phyloP scores from a whole-genome alignment of 768 basidiomycete species.

The Boletus insuetus region DNA sequence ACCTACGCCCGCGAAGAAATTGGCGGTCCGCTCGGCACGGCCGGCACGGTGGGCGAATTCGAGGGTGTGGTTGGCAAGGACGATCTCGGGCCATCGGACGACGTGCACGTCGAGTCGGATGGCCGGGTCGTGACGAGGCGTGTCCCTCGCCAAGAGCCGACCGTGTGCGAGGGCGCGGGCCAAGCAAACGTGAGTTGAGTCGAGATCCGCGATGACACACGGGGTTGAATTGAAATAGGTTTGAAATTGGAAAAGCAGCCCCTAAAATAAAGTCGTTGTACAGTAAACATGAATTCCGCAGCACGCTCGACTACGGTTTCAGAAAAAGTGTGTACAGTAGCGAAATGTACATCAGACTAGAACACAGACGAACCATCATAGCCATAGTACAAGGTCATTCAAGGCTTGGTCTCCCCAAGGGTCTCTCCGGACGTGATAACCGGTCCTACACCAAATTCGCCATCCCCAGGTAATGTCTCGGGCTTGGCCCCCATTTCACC shows the following conservation, averaged over 20 bases:
- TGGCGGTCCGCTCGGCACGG: constrained; percentile 25
- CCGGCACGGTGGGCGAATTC: constrained; percentile 30
- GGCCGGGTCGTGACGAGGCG: constrained; percentile 24
- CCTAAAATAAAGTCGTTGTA: background rate
- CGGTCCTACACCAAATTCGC: constrained; percentile 27
- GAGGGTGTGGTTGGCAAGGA: constrained; percentile 29
- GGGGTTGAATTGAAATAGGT: background rate
- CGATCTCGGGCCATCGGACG: constrained; percentile 27
- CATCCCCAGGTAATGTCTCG: constrained; percentile 26
- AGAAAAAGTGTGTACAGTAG: background rate
- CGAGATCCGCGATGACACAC: too few species aligned
- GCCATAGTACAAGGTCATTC: background rate
- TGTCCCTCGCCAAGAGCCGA: constrained; percentile 8
- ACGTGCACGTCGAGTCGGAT: constrained; percentile 19
- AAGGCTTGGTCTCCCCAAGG: constrained; percentile 15
- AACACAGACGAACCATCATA: background rate
- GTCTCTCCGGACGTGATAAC: constrained; percentile 29
- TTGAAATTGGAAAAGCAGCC: constrained; percentile 11
- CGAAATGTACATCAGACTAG: constrained; percentile 2
- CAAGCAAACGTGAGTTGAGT: constrained; percentile 14
- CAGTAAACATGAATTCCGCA: too few species aligned
- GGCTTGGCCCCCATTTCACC: constrained; percentile 21
- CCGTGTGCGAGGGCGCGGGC: constrained; percentile 5
- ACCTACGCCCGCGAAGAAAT: constrained; percentile 28
- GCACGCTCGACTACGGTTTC: too few species aligned